phyloP scores from a whole-genome alignment of 495 filamentous ascomycete species.

The Physcia stellaris region DNA sequence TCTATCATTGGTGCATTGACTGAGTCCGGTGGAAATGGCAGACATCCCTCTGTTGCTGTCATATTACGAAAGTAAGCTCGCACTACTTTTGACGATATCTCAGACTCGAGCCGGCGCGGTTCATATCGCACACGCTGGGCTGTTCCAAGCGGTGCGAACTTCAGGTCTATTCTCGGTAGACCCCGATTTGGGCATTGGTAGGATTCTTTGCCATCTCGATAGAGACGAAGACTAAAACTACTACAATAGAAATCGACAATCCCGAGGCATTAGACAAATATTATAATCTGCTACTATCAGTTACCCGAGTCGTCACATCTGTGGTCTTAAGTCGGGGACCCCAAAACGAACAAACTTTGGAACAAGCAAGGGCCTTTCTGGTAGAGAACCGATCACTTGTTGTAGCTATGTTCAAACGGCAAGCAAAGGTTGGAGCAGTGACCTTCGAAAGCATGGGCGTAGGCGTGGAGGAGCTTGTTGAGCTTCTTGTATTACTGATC shows the following conservation, averaged over 20 bases:
- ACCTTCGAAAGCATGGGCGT: conserved; percentile 19
- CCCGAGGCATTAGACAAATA: conserved; percentile 61
- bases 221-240: conserved; percentile 5
- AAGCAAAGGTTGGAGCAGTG: conserved; percentile 59
- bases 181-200: conserved; percentile 78
- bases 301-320: conserved; percentile 68
- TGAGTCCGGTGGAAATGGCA: no score
- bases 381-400: conserved; percentile 65
- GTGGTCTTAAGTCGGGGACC: conserved; percentile 64
- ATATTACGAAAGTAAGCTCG: conserved; percentile 64
- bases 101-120: conserved; percentile 68
- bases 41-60: conserved; percentile 40
- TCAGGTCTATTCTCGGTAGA: conserved; percentile 79
- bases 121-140: conserved; percentile 68
- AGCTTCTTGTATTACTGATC: conserved; percentile 46
- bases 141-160: conserved; percentile 71
- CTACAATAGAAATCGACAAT: conserved; percentile 52
- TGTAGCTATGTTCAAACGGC: conserved; percentile 81
- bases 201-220: conserved; percentile 17
- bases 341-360: conserved; percentile 62
- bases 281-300: conserved; percentile 67
- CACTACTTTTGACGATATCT: conserved; percentile 71
- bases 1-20: not conserved
- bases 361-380: conserved; percentile 64
- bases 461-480: conserved; percentile 40